phyloP scores from a whole-genome alignment of 2,329 filamentous ascomycete genomes.

The Mycosphaerella sp. region DNA sequence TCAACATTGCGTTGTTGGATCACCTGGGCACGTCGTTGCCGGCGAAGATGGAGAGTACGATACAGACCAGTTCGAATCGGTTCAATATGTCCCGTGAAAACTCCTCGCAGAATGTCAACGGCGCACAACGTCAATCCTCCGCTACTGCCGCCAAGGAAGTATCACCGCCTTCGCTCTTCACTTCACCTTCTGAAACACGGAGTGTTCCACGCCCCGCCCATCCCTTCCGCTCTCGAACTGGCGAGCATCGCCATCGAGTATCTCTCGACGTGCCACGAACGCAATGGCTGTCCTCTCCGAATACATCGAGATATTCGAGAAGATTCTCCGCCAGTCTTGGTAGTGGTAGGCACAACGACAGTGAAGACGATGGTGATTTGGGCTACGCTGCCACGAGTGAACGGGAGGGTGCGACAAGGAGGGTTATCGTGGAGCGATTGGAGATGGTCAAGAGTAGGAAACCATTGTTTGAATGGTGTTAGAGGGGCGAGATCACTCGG shows the following conservation, averaged over 20 bases:
- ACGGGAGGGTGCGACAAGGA: conserved; percentile 83
- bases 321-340: conserved; percentile 39
- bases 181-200: neutral
- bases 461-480: conserved; percentile 98
- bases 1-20: conserved; percentile 61
- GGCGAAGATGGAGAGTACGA: conserved; percentile 29
- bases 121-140: conserved; percentile 11
- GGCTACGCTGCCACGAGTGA: conserved; percentile 92
- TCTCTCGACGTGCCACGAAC: conserved; percentile 23
- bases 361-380: conserved; percentile 78
- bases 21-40: conserved; percentile 39
- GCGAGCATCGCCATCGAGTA: conserved; percentile 20
- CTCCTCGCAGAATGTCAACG: conserved; percentile 37
- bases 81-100: conserved; percentile 45
- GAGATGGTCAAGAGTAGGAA: conserved; percentile 94
- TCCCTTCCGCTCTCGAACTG: conserved; percentile 26
- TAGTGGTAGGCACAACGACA: conserved; percentile 9
- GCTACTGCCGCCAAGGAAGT: conserved; percentile 13
- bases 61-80: conserved; percentile 31
- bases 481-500: neutral
- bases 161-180: neutral
- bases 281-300: conserved; percentile 27
- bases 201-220: conserved; percentile 18
- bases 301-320: conserved; percentile 25
- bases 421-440: conserved; percentile 92